phyloP scores from a whole-genome alignment of 495 filamentous ascomycete species.

The Letharia lupina region DNA sequence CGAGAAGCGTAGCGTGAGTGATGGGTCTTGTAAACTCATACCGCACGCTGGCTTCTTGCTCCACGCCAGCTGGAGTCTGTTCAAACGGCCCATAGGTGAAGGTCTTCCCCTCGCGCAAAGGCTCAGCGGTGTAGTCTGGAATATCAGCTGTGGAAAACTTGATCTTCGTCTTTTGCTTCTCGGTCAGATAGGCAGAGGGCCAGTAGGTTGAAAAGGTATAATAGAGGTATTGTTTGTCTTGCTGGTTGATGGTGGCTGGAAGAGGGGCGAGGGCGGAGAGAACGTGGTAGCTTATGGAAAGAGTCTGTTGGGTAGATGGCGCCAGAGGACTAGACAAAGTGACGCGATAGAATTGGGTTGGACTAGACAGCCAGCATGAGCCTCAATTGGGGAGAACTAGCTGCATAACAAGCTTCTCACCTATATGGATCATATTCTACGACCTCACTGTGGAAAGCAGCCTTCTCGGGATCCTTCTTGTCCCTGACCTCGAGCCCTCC shows the following conservation, averaged over 20 bases:
- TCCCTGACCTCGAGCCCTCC: conserved; percentile 86
- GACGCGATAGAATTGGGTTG: conserved; percentile 77
- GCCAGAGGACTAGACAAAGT: conserved; percentile 64
- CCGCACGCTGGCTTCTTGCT: conserved; percentile 65
- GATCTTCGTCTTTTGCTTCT: conserved; percentile 93
- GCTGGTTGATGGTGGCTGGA: conserved; percentile 69
- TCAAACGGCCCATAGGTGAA: conserved; percentile 91
- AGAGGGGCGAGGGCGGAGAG: conserved; percentile 68
- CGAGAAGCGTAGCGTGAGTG: conserved; percentile 61
- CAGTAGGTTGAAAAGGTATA: conserved; percentile 77
- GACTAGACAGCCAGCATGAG: conserved; percentile 37
- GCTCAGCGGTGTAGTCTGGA: conserved; percentile 79
- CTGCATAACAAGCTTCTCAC: conserved; percentile 34
- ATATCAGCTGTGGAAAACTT: conserved; percentile 73
- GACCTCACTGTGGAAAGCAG: conserved; percentile 57
- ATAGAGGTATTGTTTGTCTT: conserved; percentile 75
- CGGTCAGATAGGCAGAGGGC: conserved; percentile 70
- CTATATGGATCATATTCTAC: conserved; percentile 56
- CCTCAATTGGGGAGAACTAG: conserved; percentile 29
- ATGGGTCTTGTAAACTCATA: conserved; percentile 95
- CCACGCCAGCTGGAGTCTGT: conserved; percentile 56
- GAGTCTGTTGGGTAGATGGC: conserved; percentile 67
- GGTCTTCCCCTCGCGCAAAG: conserved; percentile 71
- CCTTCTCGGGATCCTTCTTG: conserved; percentile 65
- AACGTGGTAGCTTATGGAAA: conserved; percentile 75